Percentiles rank a stretch among this genome's conserved stretches.
These are phyloP conservation scores for Decorospora gaudefroyi DNA, from an alignment of 2,329 filamentous ascomycete species.

Conservation along the genomic window DNA sequence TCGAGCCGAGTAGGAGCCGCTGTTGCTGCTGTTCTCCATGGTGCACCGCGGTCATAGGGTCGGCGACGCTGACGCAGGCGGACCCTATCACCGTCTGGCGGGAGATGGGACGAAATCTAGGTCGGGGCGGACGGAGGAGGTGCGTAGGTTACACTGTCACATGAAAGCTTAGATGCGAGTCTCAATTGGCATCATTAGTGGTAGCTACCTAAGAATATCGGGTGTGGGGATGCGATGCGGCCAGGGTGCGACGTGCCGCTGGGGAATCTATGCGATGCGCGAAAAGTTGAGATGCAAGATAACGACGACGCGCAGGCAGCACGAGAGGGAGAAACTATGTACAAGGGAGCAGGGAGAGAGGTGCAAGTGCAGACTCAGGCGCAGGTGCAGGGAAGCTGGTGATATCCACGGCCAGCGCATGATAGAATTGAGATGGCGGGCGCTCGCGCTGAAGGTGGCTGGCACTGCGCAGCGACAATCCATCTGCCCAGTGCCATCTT, in stretches of 20 bases:
- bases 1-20: conserved; percentile 31
- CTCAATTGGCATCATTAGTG: conserved; percentile 22
- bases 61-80: conserved; percentile 14
- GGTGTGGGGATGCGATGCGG: conserved; percentile 16
- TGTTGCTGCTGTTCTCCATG: conserved; percentile 41
- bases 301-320: conserved; percentile 12
- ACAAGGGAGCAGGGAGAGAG: conserved; percentile 24
- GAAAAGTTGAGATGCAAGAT: conserved; percentile 8
- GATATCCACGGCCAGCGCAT: conserved; percentile 30
- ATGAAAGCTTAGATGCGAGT: conserved; percentile 17
- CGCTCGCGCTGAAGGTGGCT: conserved; percentile 9
- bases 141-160: conserved; percentile 27
- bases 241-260: conserved; percentile 13
- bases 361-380: conserved; percentile 5
- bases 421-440: conserved; percentile 22
- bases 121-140: conserved; percentile 8
- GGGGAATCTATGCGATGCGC: conserved; percentile 9
- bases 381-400: conserved; percentile 13
- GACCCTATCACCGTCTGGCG: conserved; percentile 18
- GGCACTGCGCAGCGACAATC: no score
- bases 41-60: conserved; percentile 29
- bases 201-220: conserved; percentile 29
- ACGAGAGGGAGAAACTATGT: conserved; percentile 21
- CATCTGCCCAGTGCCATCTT: conserved; percentile 2
- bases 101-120: conserved; percentile 14